Evolutionary conservation across 192 early-diverging fungal species (phyloP), one percentile per base, ranked within the genome.

Genomic region (Gigaspora rosea): DNA sequence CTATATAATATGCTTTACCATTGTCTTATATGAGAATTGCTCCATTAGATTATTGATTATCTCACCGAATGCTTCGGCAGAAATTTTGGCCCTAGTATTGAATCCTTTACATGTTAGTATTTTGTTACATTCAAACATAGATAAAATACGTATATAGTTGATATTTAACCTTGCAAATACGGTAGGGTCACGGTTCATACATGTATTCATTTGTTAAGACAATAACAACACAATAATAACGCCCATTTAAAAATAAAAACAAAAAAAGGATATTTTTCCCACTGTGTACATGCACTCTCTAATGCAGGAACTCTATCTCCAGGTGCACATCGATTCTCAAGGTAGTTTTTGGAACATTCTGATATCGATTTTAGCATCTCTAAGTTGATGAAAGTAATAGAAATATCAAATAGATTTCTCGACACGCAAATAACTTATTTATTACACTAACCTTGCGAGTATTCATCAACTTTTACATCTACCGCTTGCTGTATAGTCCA

Each of bases 181-280:
- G 18, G 51, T 73, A 2, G 71, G 71, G 36, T 73, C 54, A 20
- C 71, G 51, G 57, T 73, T 73, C 71, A 73, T 73, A 46, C 71
- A 73, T 9, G 71, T 73, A 58, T 32, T 22, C 32, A 52, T 62
- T 27, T 62, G 41, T 48, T 67, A 20, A 67, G 9, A 10, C 16
- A 12, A 8, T 27, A 27, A 27, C 27, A 27, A 27, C 27, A 27
- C 27, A 27, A 27, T 27, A 27, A 27, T 1, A 27, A 27, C 27
- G 27, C 27, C 27, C 1, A 27, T 27, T 27, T 27, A 27, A 27
- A 27, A 27, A 27, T 27, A 27, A 27, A 27, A 27, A 27, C 1
- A 27, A 27, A 27, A 46, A 47, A 73, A 73, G 54, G 71, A 73
- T 73, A 73, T 73, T 73, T 49, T 56, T 73, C 71, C 71, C 71